phyloP scores from a whole-genome alignment of 345 rosid species.

The Ceriops zippeliana region DNA sequence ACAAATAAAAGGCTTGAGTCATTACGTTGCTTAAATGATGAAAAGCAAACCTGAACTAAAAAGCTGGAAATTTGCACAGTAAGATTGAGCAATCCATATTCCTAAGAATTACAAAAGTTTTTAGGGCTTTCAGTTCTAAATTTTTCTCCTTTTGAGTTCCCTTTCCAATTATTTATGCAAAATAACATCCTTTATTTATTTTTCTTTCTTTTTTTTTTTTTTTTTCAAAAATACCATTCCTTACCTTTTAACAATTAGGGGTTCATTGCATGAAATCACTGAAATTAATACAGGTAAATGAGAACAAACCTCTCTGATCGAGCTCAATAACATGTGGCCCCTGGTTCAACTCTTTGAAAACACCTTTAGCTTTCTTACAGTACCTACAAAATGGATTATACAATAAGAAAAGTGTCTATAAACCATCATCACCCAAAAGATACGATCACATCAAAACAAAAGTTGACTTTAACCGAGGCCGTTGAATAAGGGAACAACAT shows the following conservation, averaged over 20 bases:
- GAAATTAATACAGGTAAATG: neutral
- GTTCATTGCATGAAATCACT: neutral
- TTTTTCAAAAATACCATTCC: neutral
- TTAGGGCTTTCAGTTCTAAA: too few species aligned
- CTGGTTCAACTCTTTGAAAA: conserved; percentile 69
- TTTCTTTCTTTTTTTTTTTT: too few species aligned
- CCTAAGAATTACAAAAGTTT: too few species aligned
- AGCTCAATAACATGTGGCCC: conserved; percentile 81
- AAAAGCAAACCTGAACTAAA: too few species aligned
- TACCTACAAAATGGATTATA: conserved; percentile 41
- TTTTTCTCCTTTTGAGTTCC: too few species aligned
- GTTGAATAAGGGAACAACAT: too few species aligned
- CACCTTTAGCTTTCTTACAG: conserved; percentile 76
- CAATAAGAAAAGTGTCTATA: neutral
- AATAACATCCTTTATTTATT: too few species aligned
- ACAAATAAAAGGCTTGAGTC: too few species aligned
- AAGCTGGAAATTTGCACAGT: too few species aligned
- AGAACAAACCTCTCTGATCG: conserved; percentile 64
- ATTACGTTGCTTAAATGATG: too few species aligned
- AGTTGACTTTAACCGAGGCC: neutral
- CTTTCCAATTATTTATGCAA: too few species aligned
- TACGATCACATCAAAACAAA: neutral
- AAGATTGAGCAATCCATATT: too few species aligned
- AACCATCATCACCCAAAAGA: neutral
- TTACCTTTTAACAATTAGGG: neutral